These are phyloP conservation scores for Batrachochytrium dendrobatidis DNA, from an alignment of 371 early-diverging fungal genomes.

Conservation along the genomic window DNA sequence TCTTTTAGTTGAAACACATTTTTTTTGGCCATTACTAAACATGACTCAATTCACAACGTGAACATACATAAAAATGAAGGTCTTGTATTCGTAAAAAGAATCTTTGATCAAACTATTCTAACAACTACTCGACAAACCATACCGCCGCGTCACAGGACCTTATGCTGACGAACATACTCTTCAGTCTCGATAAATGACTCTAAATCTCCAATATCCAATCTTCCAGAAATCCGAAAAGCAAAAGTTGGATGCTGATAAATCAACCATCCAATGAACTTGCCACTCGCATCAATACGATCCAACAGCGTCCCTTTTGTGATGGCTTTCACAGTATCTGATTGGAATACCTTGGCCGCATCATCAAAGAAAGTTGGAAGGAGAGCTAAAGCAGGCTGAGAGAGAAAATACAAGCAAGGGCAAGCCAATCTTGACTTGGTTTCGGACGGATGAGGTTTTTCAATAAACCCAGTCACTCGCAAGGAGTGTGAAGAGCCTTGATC, in stretches of 20 bases:
- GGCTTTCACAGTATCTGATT: too few species aligned
- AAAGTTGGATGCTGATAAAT: constrained; percentile 36
- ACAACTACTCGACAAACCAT: too few species aligned
- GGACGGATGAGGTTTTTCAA: constrained; percentile 50
- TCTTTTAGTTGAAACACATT: too few species aligned
- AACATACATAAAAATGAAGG: too few species aligned
- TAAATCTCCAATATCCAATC: constrained; percentile 59
- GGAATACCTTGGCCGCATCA: constrained; percentile 11
- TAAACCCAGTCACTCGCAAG: constrained; percentile 40
- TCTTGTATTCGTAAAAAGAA: too few species aligned
- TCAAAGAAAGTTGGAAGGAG: constrained; percentile 40
- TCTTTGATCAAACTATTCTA: too few species aligned
- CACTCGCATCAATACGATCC: constrained; percentile 54
- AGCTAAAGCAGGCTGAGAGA: constrained; percentile 26
- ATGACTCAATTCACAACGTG: too few species aligned
- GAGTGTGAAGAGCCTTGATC: not conserved
- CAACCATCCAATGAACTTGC: constrained; percentile 47
- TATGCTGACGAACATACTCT: constrained; percentile 31
- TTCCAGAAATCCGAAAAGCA: constrained; percentile 43
- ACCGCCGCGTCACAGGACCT: too few species aligned
- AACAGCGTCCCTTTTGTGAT: constrained; percentile 19
- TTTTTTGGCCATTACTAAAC: too few species aligned
- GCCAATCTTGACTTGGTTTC: constrained; percentile 43
- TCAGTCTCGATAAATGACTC: constrained; percentile 46
- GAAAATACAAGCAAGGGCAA: constrained; percentile 57